Base-by-base conservation (phyloP, 2,329 filamentous ascomycete genomes). In the Fusarium neocosmosporiellum region DNA sequence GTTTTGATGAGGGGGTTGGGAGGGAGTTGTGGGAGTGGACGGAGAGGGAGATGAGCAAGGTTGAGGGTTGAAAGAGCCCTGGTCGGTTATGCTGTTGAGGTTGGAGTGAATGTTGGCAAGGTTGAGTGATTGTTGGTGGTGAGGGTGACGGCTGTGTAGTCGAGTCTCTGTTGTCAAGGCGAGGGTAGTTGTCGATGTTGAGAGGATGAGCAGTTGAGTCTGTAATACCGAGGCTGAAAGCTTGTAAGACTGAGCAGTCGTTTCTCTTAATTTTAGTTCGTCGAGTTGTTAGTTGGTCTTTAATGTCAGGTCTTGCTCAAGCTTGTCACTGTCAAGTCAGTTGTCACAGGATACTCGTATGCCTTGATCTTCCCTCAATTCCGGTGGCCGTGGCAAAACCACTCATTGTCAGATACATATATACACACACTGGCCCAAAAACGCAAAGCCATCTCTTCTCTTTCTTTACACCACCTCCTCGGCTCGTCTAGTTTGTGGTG, bases 401-500 rank as follows among this genome's bases (percentile, higher is more conserved):
- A 66, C 67, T 67, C 65, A 55, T 63, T 60, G 63, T 66, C 66
- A 74, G 73, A 71, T 71, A 74, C 67, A 75, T 76, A 77, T 77
- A 74, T 77, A 77, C 74, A 78, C 55, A 70, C 53, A 59, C 14
- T 31, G 50, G 58, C 43, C 59, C 37, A 46, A 60, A 57, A 37
- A 33, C 20, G 53, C 18, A 50, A 43, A 33, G 36, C n/a, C 37
- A 48, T 39, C 46, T 54, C 8, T 60, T 59, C 37, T 34, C 36
- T 70, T 58, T 61, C 53, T 60, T 39, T 63, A 41, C 18, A 54
- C 48, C 29, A 41, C 20, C 20, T 27, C 27, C 39, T 59, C 16
- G 37, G 31, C 41, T 29, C 16, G n/a, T 65, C 55, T 75, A 78
- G 79, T 89, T 92, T 84, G 92, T 87, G 64, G 87, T 87, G 66